Percentiles rank a stretch among this genome's conserved stretches.
These are phyloP conservation scores for Stephanodiscus minutulus DNA, from an alignment of 108 stramenopile species.

Conservation along the genomic window DNA sequence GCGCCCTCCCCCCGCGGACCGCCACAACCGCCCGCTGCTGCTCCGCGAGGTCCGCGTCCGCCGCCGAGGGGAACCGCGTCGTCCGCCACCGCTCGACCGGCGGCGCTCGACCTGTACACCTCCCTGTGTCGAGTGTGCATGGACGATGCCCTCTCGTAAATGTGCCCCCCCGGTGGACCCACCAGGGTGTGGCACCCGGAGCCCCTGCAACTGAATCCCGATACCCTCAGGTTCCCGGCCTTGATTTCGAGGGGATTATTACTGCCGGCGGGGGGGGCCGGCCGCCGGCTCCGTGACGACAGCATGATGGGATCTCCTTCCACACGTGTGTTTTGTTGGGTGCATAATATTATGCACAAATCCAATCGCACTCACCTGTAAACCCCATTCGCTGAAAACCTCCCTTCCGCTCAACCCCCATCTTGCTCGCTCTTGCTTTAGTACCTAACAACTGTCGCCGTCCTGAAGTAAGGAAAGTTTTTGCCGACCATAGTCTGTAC, in stretches of 20 bases:
- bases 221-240: too few relatives aligned
- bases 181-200: too few relatives aligned
- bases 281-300: not conserved
- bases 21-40: not conserved
- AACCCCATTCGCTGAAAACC: too few relatives aligned
- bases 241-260: too few relatives aligned
- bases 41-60: not conserved
- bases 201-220: too few relatives aligned
- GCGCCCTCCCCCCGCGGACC: not conserved
- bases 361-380: not conserved
- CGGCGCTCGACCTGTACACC: constrained; percentile 17
- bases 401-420: too few relatives aligned
- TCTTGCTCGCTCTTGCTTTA: too few relatives aligned
- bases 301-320: not conserved
- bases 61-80: constrained; percentile 25
- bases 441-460: too few relatives aligned
- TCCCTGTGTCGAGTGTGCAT: constrained; percentile 14
- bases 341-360: not conserved
- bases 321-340: not conserved
- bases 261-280: too few relatives aligned
- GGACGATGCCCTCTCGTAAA: constrained; percentile 29
- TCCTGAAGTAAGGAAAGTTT: too few relatives aligned
- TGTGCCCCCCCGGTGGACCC: constrained; percentile 18
- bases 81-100: constrained; percentile 17
- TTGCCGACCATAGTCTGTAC: too few relatives aligned